Percentiles rank a stretch among this genome's conserved stretches.
Conservation (phyloP, 1,284 basidiomycete genomes). For the Albatrellus sp. region DNA sequence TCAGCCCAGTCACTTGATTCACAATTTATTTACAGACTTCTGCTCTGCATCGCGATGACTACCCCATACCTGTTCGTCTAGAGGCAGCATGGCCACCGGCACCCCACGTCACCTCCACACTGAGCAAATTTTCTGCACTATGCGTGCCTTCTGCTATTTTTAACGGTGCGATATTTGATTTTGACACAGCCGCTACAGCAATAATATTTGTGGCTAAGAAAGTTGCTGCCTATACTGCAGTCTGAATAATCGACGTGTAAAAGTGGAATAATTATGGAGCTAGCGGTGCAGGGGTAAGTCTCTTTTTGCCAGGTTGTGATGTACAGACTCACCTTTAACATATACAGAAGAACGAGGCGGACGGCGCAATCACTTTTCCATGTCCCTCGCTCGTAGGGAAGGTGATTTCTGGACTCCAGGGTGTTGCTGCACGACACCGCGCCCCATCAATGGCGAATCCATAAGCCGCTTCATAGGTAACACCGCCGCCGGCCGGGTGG, state of each 20-base stretch:
- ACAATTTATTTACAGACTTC: too few species aligned
- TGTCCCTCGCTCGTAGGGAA: constrained; percentile 2
- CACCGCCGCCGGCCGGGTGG: constrained; percentile 9
- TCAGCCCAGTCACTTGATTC: too few species aligned
- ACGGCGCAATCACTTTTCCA: neutral
- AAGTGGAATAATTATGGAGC: too few species aligned
- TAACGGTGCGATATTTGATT: neutral
- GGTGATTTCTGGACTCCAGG: constrained; percentile 6
- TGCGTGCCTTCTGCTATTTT: too few species aligned
- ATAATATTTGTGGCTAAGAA: neutral
- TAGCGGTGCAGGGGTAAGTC: too few species aligned
- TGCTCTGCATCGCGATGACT: too few species aligned
- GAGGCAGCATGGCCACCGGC: too few species aligned
- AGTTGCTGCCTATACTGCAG: too few species aligned
- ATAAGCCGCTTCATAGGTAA: constrained; percentile 10
- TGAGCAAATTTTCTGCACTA: too few species aligned
- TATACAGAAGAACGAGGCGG: neutral
- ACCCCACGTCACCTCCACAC: too few species aligned
- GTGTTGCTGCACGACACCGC: neutral
- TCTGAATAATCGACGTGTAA: too few species aligned
- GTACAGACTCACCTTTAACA: neutral
- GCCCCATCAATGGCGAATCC: constrained; percentile 15
- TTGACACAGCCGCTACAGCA: neutral
- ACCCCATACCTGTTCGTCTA: too few species aligned
- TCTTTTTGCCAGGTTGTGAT: neutral